Evolutionary conservation across 202 grass and related monocot species (phyloP), one percentile per base, ranked within the genome.

Genomic region (Eragrostis tef): DNA sequence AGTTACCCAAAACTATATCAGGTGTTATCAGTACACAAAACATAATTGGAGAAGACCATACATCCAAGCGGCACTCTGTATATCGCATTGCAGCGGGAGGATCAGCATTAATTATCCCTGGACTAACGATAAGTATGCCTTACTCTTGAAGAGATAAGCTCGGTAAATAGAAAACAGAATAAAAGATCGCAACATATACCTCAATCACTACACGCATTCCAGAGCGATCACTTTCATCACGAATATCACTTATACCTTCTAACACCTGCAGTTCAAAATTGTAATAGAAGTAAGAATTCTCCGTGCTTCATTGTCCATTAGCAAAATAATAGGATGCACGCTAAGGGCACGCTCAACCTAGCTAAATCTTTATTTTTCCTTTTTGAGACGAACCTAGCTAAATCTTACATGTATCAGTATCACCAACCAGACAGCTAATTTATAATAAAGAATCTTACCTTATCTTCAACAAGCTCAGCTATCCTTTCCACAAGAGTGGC

Each of bases 171-270:
- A 64, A 5, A 29, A 81, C 10, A 50, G 24, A 84, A 56, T 68
- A 24, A 80, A 81, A 68, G 36, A 80, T 61, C 13, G 64, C 43
- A 84, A 31, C 45, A 85, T 86, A 56, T 70, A 98, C 95, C 95
- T 98, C 95, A 66, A 98, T 93, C 44, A 98, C 95, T 81, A 98
- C 88, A 69, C 95, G 95, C 95, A 98, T 98, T 76, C 95, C 95
- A 91, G 79, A 82, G 41, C 92, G 92, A 61, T 98, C 95, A 13
- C 95, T 98, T 85, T 98, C 95, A 84, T 98, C 95, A 61, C 95
- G 79, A 78, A 98, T 98, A 82, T 98, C 95, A 87, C 85, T 98
- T 49, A 98, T 98, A 65, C 95, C 95, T 82, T 98, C 95, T 73
- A 98, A 81, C 61, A 91, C 86, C 95, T 98, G 83, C 20, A 78